A percentile compares a stretch with the other conserved stretches of the same genome.
These are phyloP conservation scores for Alternaria tenuissima DNA, from an alignment of 2,329 filamentous ascomycete genomes.

Conservation along the genomic window DNA sequence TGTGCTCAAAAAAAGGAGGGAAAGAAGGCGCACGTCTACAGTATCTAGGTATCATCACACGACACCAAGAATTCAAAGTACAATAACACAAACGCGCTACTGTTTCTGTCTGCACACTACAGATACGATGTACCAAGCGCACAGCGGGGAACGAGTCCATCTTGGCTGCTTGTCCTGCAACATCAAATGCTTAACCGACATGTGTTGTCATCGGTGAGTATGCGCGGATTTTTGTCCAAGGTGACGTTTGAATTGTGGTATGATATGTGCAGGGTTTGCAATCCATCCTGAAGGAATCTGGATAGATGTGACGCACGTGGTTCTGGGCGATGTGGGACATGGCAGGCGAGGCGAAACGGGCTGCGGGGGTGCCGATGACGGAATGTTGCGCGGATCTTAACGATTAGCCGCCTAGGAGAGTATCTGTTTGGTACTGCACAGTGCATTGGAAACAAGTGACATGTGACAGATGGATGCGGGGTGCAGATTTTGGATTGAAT, in stretches of 20 bases:
- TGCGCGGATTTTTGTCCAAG: background rate
- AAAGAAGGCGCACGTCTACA: background rate
- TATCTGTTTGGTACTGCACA: background rate
- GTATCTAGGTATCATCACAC: background rate
- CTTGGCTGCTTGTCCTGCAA: background rate
- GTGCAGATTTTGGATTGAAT: background rate
- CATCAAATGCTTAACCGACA: background rate
- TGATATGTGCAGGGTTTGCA: background rate
- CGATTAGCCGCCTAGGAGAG: background rate
- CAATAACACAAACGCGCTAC: background rate
- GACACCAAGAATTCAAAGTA: background rate
- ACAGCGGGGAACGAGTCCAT: background rate
- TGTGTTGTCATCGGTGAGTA: background rate
- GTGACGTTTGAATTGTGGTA: background rate
- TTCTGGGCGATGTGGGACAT: background rate
- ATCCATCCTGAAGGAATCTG: background rate
- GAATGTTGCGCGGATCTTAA: background rate
- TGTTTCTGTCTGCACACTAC: background rate
- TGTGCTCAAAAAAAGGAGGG: background rate
- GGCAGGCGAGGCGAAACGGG: background rate
- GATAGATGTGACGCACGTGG: background rate
- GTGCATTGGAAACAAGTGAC: background rate
- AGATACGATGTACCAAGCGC: background rate
- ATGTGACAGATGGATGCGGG: background rate
- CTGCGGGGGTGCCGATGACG: background rate